Evolutionary conservation across 2,329 filamentous ascomycete species (phyloP).

Genomic region (Juglanconis oblonga): DNA sequence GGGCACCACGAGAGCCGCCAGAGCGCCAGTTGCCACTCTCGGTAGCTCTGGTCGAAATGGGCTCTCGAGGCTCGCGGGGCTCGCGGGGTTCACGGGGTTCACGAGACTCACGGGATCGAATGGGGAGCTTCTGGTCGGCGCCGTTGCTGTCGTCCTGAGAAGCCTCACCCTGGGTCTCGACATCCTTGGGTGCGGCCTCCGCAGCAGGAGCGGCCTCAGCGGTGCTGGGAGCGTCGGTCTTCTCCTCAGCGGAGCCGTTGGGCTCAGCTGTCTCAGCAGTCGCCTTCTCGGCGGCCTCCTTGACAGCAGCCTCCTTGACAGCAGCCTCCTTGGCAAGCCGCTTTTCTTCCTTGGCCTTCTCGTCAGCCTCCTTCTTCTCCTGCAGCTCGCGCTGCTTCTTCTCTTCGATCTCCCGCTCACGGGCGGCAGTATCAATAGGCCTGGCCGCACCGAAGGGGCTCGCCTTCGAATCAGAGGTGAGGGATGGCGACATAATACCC

Average conservation of each 20-base stretch:
- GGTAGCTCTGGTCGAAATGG: slow-evolving; percentile 49
- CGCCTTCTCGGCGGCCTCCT: slow-evolving; percentile 35
- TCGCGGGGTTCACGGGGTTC: slow-evolving; percentile 38
- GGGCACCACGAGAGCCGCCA: slow-evolving; percentile 43
- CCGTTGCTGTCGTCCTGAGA: slow-evolving; percentile 30
- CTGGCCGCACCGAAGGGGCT: slow-evolving; percentile 92
- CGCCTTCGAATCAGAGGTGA: slow-evolving; percentile 69
- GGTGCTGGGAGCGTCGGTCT: slow-evolving; percentile 28
- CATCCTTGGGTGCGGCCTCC: slow-evolving; percentile 14
- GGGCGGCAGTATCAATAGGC: slow-evolving; percentile 88
- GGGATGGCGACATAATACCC: slow-evolving; percentile 49
- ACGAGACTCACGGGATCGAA: slow-evolving; percentile 29
- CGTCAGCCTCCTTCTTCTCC: slow-evolving; percentile 83
- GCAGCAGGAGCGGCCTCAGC: slow-evolving; percentile 24
- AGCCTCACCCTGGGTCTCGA: slow-evolving; percentile 23
- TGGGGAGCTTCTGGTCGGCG: slow-evolving; percentile 48
- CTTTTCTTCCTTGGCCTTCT: slow-evolving; percentile 77
- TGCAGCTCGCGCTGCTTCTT: slow-evolving; percentile 71
- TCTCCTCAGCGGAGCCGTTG: slow-evolving; percentile 21
- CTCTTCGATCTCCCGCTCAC: slow-evolving; percentile 87
- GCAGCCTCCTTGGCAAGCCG: slow-evolving; percentile 63
- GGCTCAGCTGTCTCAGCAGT: slow-evolving; percentile 29
- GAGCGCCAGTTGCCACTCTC: slow-evolving; percentile 62
- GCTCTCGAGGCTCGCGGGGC: slow-evolving; percentile 38
- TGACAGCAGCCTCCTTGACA: slow-evolving; percentile 59